Evolutionary conservation across 495 filamentous ascomycete genomes (phyloP).

Genomic region (Geopyxis carbonaria): DNA sequence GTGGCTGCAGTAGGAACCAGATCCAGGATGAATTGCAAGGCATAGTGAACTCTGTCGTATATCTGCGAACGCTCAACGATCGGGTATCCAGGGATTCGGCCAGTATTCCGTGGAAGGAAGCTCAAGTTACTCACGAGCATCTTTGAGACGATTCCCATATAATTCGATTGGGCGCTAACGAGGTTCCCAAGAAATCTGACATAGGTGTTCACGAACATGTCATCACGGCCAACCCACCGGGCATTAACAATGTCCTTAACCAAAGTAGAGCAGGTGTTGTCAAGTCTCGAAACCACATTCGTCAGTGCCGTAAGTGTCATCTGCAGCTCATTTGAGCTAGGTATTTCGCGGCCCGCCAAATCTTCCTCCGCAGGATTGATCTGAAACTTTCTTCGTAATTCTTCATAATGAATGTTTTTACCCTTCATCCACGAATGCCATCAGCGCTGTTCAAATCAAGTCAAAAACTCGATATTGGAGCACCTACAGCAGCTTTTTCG

Average conservation of each 20-base stretch:
- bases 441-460: no score
- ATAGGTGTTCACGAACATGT: conserved; percentile 61
- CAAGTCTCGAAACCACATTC: conserved; percentile 51
- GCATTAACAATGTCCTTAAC: conserved; percentile 55
- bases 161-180: conserved; percentile 53
- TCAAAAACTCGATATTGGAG: no score
- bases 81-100: conserved; percentile 42
- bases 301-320: conserved; percentile 40
- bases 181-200: conserved; percentile 65
- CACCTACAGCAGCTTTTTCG: conserved; percentile 18
- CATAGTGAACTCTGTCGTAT: conserved; percentile 53
- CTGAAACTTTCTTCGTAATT: conserved; percentile 20
- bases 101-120: conserved; percentile 34
- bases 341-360: neutral
- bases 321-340: conserved; percentile 18
- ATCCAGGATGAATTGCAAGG: conserved; percentile 55
- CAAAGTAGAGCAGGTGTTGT: conserved; percentile 54
- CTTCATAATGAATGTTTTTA: conserved; percentile 16
- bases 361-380: conserved; percentile 8
- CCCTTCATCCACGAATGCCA: conserved; percentile 12
- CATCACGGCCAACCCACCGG: conserved; percentile 72
- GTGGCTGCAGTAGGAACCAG: conserved; percentile 60
- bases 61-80: conserved; percentile 41
- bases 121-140: conserved; percentile 68
- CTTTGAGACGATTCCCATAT: conserved; percentile 43